Evolutionary conservation across 2,329 filamentous ascomycete species (phyloP).

Genomic region (Fusarium sp.): DNA sequence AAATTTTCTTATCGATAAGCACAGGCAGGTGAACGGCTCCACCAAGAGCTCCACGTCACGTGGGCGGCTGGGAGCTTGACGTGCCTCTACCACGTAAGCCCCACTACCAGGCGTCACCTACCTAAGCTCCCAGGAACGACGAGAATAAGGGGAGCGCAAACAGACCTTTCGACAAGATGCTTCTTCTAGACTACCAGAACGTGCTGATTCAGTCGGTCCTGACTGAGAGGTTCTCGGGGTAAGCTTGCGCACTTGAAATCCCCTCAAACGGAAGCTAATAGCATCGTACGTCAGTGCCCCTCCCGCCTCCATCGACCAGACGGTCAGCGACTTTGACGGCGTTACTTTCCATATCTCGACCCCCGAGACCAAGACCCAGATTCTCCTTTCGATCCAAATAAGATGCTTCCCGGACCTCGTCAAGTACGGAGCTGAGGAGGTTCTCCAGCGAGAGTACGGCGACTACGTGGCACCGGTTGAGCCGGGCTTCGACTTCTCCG

Average conservation of each 20-base stretch:
- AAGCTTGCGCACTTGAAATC: slow-evolving; percentile 43
- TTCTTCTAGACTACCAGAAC: slow-evolving; percentile 99
- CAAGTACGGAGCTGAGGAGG: slow-evolving; percentile 89
- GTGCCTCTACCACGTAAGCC: slow-evolving; percentile 49
- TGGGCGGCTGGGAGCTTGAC: slow-evolving; percentile 45
- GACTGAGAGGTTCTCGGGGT: slow-evolving; percentile 94
- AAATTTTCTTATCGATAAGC: slow-evolving; percentile 56
- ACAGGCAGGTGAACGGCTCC: neutral
- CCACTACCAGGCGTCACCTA: slow-evolving; percentile 55
- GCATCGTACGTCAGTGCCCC: slow-evolving; percentile 71
- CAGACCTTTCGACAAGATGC: slow-evolving; percentile 65
- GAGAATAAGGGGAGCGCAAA: slow-evolving; percentile 42
- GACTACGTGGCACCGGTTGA: slow-evolving; percentile 89
- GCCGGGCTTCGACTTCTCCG: slow-evolving; percentile 94
- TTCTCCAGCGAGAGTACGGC: slow-evolving; percentile 95
- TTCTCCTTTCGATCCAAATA: slow-evolving; percentile 93
- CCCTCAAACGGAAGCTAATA: slow-evolving; percentile 48
- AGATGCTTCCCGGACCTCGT: slow-evolving; percentile 95
- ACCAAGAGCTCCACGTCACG: slow-evolving; percentile 45
- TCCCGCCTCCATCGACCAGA: slow-evolving; percentile 93
- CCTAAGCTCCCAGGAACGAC: slow-evolving; percentile 47
- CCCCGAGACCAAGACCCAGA: slow-evolving; percentile 91
- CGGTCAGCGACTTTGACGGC: slow-evolving; percentile 98
- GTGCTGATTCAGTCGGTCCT: slow-evolving; percentile 96
- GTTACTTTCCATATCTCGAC: slow-evolving; percentile 99